Conservation (phyloP, 768 basidiomycete species). For the Psilocybe cyanescens region DNA sequence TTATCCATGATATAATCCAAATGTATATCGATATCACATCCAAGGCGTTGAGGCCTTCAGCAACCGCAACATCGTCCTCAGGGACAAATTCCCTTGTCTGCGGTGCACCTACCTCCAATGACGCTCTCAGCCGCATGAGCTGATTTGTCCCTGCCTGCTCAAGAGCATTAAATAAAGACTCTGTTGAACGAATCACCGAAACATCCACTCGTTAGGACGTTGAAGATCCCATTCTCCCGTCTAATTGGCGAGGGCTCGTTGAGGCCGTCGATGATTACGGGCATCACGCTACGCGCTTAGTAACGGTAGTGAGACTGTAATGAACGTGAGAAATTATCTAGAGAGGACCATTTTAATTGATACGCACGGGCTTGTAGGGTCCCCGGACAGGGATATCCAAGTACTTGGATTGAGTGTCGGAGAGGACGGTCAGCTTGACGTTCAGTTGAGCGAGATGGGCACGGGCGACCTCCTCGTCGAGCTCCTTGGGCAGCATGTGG, state of each 20-base stretch:
- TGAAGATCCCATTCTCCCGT: conserved; percentile 68
- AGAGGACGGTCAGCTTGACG: conserved; percentile 88
- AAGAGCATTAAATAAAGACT: conserved; percentile 49
- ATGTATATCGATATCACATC: conserved; percentile 10
- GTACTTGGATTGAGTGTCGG: conserved; percentile 80
- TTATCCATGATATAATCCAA: conserved; percentile 3
- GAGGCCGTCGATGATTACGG: conserved; percentile 63
- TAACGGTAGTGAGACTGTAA: conserved; percentile 49
- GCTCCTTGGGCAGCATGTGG: conserved; percentile 97
- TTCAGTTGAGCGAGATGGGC: conserved; percentile 91
- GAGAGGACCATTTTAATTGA: background rate
- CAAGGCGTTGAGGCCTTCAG: conserved; percentile 58
- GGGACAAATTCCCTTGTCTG: conserved; percentile 10
- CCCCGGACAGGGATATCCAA: conserved; percentile 88
- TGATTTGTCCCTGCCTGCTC: conserved; percentile 42
- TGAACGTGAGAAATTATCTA: background rate
- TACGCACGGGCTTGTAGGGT: conserved; percentile 56
- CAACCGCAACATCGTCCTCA: conserved; percentile 5
- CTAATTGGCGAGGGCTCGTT: conserved; percentile 73
- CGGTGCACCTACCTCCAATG: conserved; percentile 11
- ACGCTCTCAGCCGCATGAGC: conserved; percentile 31
- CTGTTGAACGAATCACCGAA: conserved; percentile 52
- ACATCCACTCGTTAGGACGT: conserved; percentile 61
- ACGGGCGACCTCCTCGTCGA: conserved; percentile 99
- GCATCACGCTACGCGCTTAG: conserved; percentile 35